These are phyloP conservation scores for Jasminum sambac DNA, from an alignment of 257 asterid species.

Conservation along the genomic window DNA sequence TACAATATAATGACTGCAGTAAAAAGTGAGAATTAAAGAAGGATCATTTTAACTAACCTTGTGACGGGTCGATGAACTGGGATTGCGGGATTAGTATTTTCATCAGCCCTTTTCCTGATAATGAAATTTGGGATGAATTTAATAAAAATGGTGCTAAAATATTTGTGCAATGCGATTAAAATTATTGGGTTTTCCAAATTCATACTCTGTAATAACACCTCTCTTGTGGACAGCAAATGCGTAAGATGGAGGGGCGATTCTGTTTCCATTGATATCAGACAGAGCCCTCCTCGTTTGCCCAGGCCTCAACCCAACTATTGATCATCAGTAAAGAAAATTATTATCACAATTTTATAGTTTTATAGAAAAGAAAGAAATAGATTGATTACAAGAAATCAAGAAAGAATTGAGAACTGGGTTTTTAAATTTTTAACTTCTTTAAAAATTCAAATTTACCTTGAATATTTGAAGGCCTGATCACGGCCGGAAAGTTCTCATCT, in stretches of 20 bases:
- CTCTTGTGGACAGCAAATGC: slow-evolving; percentile 34
- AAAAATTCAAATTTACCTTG: slow-evolving; percentile 34
- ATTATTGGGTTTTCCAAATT: slow-evolving; percentile 17
- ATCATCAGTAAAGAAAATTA: background rate
- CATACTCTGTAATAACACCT: slow-evolving; percentile 36
- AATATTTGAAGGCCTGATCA: slow-evolving; percentile 55
- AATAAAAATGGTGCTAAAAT: background rate
- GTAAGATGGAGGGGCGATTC: slow-evolving; percentile 35
- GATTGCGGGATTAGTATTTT: slow-evolving; percentile 29
- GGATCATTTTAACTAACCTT: slow-evolving; percentile 31
- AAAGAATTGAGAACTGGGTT: background rate
- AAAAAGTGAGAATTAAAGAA: background rate
- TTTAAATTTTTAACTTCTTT: background rate
- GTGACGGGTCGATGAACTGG: slow-evolving; percentile 47
- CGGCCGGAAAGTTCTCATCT: slow-evolving; percentile 57
- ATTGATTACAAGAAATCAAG: background rate
- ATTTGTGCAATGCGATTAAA: background rate
- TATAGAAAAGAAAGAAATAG: background rate
- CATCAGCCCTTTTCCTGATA: slow-evolving; percentile 29
- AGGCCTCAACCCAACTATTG: slow-evolving; percentile 34
- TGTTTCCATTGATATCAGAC: slow-evolving; percentile 36
- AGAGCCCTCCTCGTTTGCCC: slow-evolving; percentile 45
- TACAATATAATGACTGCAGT: background rate
- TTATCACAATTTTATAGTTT: background rate
- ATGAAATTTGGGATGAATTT: background rate